Conservation (phyloP, 495 filamentous ascomycete genomes). For the Penicillium waksmanii region DNA sequence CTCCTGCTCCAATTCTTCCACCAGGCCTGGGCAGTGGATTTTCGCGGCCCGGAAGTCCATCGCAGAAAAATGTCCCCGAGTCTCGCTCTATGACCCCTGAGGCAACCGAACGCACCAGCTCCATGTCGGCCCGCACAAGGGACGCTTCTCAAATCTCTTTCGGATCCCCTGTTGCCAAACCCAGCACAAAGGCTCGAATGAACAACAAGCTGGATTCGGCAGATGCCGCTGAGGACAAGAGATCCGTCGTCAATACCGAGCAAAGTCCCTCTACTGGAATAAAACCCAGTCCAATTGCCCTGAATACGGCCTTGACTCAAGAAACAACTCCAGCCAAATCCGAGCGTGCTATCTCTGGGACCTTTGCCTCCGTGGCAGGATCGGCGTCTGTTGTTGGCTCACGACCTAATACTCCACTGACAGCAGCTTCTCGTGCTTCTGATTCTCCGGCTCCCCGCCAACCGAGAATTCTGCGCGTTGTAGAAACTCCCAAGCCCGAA, state of each 20-base stretch:
- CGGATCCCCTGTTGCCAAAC: slow-evolving; percentile 47
- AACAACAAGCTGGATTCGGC: slow-evolving; percentile 31
- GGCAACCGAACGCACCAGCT: slow-evolving; percentile 6
- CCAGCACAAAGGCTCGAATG: slow-evolving; percentile 36
- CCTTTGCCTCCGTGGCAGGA: slow-evolving; percentile 21
- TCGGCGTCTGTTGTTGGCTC: slow-evolving; percentile 32
- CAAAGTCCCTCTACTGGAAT: slow-evolving; percentile 21
- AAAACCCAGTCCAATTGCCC: slow-evolving; percentile 40
- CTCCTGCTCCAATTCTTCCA: slow-evolving; percentile 36
- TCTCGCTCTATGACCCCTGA: slow-evolving; percentile 32
- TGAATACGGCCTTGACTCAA: slow-evolving; percentile 31
- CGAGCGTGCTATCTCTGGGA: slow-evolving; percentile 27
- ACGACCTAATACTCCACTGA: slow-evolving; percentile 45
- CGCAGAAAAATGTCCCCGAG: slow-evolving; percentile 18
- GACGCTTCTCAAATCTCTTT: slow-evolving; percentile 47
- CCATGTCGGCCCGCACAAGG: slow-evolving; percentile 31
- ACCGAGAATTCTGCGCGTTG: slow-evolving; percentile 65
- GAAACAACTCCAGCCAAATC: slow-evolving; percentile 26
- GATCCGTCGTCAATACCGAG: slow-evolving; percentile 14
- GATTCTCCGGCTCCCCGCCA: slow-evolving; percentile 53
- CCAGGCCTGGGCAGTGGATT: slow-evolving; percentile 35
- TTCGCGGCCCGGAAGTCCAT: slow-evolving; percentile 35
- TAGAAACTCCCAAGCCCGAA: slow-evolving; percentile 74
- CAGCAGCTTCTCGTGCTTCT: slow-evolving; percentile 45
- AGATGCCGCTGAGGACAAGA: slow-evolving; percentile 27